Conservation (phyloP, 305 asterid genomes). For the Fraxinus platypoda region DNA sequence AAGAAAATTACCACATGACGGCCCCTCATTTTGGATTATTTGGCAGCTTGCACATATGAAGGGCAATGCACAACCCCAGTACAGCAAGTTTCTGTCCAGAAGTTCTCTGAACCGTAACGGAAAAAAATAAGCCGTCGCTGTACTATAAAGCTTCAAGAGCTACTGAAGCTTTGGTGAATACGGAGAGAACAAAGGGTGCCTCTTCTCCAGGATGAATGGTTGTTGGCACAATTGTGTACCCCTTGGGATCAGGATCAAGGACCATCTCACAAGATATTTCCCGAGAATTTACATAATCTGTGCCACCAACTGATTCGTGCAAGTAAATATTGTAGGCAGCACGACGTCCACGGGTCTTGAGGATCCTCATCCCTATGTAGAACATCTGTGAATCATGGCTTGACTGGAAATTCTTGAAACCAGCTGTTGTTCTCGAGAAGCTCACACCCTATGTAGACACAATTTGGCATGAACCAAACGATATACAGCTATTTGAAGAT, state of each 20-base stretch:
- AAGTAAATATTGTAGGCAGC: conserved; percentile 92
- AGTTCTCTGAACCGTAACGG: neutral
- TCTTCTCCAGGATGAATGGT: conserved; percentile 99
- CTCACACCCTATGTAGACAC: conserved; percentile 75
- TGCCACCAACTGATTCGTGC: conserved; percentile 99
- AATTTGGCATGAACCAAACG: conserved; percentile 15
- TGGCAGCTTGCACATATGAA: conserved; percentile 22
- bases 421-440: conserved; percentile 96
- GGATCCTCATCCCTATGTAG: conserved; percentile 96
- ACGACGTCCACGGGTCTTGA: conserved; percentile 95
- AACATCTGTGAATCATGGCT: conserved; percentile 97
- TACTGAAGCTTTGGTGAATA: conserved; percentile 87
- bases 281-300: conserved; percentile 93
- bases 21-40: conserved; percentile 14
- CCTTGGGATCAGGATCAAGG: conserved; percentile 96
- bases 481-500: neutral
- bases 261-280: conserved; percentile 99
- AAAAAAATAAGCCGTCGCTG: conserved; percentile 13
- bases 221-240: conserved; percentile 96
- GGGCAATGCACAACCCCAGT: conserved; percentile 25
- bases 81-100: conserved; percentile 21
- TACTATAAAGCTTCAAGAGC: conserved; percentile 79
- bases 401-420: conserved; percentile 92
- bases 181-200: conserved; percentile 95
- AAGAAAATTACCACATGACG: conserved; percentile 37